Evolutionary conservation across 495 filamentous ascomycete genomes (phyloP), one percentile per base, ranked within the genome.

Genomic region (Endocarpon pusillum): DNA sequence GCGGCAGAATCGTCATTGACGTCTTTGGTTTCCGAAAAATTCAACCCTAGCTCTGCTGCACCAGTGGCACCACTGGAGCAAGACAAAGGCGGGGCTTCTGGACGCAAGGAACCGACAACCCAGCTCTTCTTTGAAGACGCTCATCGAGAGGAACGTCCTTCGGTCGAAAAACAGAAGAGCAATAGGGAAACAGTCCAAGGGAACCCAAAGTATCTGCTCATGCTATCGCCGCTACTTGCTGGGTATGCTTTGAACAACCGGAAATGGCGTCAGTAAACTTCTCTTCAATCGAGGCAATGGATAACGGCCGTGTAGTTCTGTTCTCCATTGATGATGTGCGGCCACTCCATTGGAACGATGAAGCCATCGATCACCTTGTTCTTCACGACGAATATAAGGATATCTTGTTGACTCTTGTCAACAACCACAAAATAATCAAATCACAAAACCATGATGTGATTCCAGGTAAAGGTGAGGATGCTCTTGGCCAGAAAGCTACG

Each of bases 231-330:
- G 18, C 27, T 55, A 16, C 39, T 59, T n/a, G 35, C 51, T n/a
- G 58, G 56, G 0, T 61, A 53, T 35, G 42, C 49, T n/a, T 41
- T 59, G 23, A 56, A 55, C 39, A 51, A 46, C 26, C 58, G 59
- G 42, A 34, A 49, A 1, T 61, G 55, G 56, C 29, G 35, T 37
- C 12, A 34, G 35, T 37, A n/a, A n/a, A n/a, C 12, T 11, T 17
- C n/a, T 10, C 21, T 17, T n/a, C n/a, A n/a, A n/a, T n/a, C n/a
- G n/a, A n/a, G n/a, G n/a, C n/a, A n/a, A 8, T 12, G 12, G 23
- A 8, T 25, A 12, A 25, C 12, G 23, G 23, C 23, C 8, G 12
- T 12, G 12, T 23, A 34, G 44, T 57, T 18, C 34, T 40, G 3
- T 55, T 59, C 31, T 53, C 39, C 30, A 37, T 58, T 23, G 54